Evolutionary conservation across 1,139 yeast genomes (phyloP).

Genomic region (Meyerozyma sp.): DNA sequence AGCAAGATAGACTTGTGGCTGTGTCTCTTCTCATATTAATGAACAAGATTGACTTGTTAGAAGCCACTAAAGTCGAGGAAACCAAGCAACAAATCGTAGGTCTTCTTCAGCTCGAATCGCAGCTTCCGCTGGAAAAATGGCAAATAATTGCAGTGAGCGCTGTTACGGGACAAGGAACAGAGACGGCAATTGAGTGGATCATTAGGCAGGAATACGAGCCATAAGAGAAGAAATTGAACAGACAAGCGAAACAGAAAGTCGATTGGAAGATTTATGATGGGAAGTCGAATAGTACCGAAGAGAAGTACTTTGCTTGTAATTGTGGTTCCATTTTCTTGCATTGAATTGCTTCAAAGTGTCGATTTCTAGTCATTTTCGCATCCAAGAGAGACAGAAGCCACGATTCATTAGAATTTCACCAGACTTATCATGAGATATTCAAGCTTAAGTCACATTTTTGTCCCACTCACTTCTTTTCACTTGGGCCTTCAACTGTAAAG

Average conservation of each 20-base stretch:
- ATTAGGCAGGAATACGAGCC: slow-evolving; percentile 7
- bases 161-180: slow-evolving; percentile 46
- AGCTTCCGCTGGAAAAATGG: slow-evolving; percentile 27
- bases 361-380: too few relatives aligned
- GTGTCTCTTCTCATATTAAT: slow-evolving; percentile 51
- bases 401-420: too few relatives aligned
- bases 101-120: slow-evolving; percentile 21
- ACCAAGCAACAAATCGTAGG: slow-evolving; percentile 14
- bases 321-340: too few relatives aligned
- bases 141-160: slow-evolving; percentile 49
- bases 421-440: too few relatives aligned
- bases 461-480: too few relatives aligned
- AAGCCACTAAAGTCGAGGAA: slow-evolving; percentile 8
- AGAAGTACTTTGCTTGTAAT: too few relatives aligned
- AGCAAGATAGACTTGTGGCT: slow-evolving; percentile 67
- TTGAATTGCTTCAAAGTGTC: too few relatives aligned
- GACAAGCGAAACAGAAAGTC: not conserved
- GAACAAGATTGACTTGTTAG: slow-evolving; percentile 53
- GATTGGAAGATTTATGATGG: too few relatives aligned
- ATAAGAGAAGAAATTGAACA: not conserved
- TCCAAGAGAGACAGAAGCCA: too few relatives aligned
- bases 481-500: too few relatives aligned
- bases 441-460: too few relatives aligned
- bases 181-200: slow-evolving; percentile 47
- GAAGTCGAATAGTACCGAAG: too few relatives aligned